Evolutionary conservation across 345 rosid species (phyloP).

Genomic region (Odontarrhena argentea): DNA sequence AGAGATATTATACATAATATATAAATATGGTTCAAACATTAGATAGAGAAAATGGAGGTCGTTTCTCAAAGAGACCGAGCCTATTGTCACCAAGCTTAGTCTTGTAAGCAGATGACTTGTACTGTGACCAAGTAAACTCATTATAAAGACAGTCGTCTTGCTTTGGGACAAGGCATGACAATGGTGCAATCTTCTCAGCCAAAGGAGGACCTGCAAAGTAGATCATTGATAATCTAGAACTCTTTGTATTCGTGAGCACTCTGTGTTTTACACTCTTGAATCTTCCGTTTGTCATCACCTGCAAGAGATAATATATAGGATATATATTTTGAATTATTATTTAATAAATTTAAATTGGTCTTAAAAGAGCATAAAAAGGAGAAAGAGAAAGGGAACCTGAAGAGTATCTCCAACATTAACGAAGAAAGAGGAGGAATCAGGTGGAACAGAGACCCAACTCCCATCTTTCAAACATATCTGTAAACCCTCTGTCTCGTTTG

Average conservation of each 20-base stretch:
- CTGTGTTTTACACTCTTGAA: conserved; percentile 84
- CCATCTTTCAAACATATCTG: conserved; percentile 68
- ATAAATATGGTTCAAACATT: neutral
- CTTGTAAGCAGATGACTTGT: conserved; percentile 64
- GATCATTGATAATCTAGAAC: conserved; percentile 79
- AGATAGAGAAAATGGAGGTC: conserved; percentile 10
- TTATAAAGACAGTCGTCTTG: conserved; percentile 68
- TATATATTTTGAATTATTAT: too few relatives aligned
- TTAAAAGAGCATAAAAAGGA: too few relatives aligned
- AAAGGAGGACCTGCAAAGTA: conserved; percentile 83
- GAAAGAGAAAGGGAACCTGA: conserved; percentile 53
- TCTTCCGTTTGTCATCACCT: conserved; percentile 90
- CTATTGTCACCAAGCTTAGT: conserved; percentile 73
- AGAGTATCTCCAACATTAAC: conserved; percentile 82
- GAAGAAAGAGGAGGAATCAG: conserved; percentile 77
- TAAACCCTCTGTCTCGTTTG: conserved; percentile 80
- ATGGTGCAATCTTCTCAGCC: conserved; percentile 59
- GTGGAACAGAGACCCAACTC: conserved; percentile 76
- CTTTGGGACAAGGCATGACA: conserved; percentile 49
- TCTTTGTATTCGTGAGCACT: conserved; percentile 55
- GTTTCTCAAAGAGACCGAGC: conserved; percentile 66
- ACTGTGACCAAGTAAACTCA: conserved; percentile 80
- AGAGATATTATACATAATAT: neutral
- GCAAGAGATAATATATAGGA: conserved; percentile 10
- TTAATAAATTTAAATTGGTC: too few relatives aligned